Base-by-base conservation (phyloP, 768 basidiomycete species). In the Hericium coralloides region DNA sequence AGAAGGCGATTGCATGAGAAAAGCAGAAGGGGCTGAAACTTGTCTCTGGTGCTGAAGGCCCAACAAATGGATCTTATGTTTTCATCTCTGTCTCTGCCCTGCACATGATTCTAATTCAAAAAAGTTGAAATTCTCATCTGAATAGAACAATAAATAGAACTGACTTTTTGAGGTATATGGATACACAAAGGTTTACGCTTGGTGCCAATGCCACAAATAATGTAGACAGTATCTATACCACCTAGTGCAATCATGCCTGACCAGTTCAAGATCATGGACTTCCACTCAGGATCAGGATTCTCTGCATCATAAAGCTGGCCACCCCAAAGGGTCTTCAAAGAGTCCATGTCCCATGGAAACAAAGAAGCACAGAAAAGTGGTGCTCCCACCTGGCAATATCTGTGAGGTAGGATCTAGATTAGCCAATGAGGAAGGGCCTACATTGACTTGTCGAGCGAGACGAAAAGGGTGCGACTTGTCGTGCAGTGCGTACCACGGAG, bases 1-100 rank as follows among this genome's bases (percentile, higher is more conserved):
- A 89, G 60, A 20, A 85, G 61, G 55, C 79, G 79, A 39, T 75
- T 73, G 31, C 74, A 69, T 9, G 83, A 75, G 58, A 85, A 77
- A 25, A 89, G 65, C 23, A 87, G 65, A 17, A 89, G 68, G 9
- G 87, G 87, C n/a, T 82, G 75, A 14, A 76, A 70, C 1, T 76
- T 79, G 0, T 65, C 57, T 14, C 67, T 54, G 15, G 71, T 71
- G 59, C 72, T 72, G 48, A 89, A 62, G 22, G 79, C 77, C 88
- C 87, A 90, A 43, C 43, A 45, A 18, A 45, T n/a, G 12, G n/a
- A 45, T n/a, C 43, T 45, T n/a, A 45, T 20, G 43, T n/a, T n/a
- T n/a, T 45, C 43, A 9, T 15, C 17, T 10, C 12, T n/a, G 2
- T 45, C 43, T 9, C 18, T 45, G 43, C 43, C 15, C 15, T 18